Evolutionary conservation across 169 alveolate genomes (phyloP).

Genomic region (Cryptosporidium xiaoi): DNA sequence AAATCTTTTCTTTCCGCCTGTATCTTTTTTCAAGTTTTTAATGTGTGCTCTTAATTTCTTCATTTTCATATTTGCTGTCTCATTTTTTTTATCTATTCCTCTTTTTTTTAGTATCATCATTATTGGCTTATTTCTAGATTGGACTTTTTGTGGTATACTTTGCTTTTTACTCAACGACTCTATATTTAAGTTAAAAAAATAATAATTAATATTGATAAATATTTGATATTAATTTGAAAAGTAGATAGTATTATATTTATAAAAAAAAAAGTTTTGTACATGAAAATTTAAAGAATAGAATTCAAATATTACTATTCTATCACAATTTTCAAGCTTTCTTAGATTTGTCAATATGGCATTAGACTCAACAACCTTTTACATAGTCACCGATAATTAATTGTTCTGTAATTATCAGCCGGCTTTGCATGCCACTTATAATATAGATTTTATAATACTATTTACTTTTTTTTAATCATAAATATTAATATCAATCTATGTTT

Average conservation of each 20-base stretch:
- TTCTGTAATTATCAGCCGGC: constrained; percentile 65
- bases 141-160: constrained; percentile 81
- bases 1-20: constrained; percentile 65
- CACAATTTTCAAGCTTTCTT: not conserved
- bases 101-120: constrained; percentile 78
- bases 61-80: constrained; percentile 49
- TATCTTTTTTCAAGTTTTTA: constrained; percentile 51
- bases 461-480: not conserved
- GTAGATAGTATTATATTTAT: not conserved
- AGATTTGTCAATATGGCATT: constrained; percentile 42
- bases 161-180: constrained; percentile 76
- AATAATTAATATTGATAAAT: not conserved
- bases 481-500: not conserved
- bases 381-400: constrained; percentile 35
- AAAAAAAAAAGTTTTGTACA: constrained; percentile 14
- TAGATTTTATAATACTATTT: not conserved
- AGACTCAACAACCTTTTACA: constrained; percentile 75
- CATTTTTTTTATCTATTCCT: constrained; percentile 38
- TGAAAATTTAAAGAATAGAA: constrained; percentile 20
- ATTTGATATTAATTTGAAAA: constrained; percentile 2
- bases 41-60: constrained; percentile 23
- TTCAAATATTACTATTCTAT: not conserved
- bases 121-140: constrained; percentile 82
- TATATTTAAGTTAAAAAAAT: constrained; percentile 1
- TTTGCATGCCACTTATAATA: constrained; percentile 46